Evolutionary conservation across 192 early-diverging fungal genomes (phyloP), one percentile per base, ranked within the genome.

Genomic region (Coemansia reversa): DNA sequence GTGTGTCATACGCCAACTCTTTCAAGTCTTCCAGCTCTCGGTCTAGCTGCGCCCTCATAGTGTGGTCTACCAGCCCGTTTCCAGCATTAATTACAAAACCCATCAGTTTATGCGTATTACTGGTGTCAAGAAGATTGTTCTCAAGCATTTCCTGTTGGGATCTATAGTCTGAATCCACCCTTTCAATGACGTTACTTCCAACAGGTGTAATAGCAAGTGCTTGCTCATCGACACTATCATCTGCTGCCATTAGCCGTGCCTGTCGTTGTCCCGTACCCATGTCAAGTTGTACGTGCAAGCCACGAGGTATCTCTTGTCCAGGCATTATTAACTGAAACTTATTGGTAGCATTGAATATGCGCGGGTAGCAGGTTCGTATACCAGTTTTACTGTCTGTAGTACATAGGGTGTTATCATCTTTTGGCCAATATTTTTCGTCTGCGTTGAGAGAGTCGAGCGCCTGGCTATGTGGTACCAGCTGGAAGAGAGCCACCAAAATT

Each of bases 261-360:
- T 65, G 68, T 20, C 84, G 83, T 33, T 74, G 59, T 20, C 85
- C 86, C 5, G 84, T 89, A 24, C 62, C 58, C 74, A 89, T 83
- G 63, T 89, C 84, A 56, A 90, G 68, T 56, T 85, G 86, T 27
- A 88, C 64, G 72, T 89, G 87, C 6, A 90, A 79, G 9, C 86
- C 87, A 25, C 66, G 51, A 12, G 87, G 89, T 35, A 89, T 69
- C 19, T 86, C 79, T 52, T 90, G 87, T 22, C 86, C 89, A 12
- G 81, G 79, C 32, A 69, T 70, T 20, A 90, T 77, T 45, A 61
- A 67, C 62, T 83, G 81, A 56, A 87, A 89, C 63, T 90, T 81
- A 49, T 62, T 63, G 7, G 87, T 88, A 8, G 89, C 76, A 5
- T 60, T 29, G 59, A 90, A 90, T 25, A 84, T 29, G 55, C 69